Percentiles rank a stretch among this genome's conserved stretches.
These are phyloP conservation scores for Hevea brasiliensis DNA, from an alignment of 345 rosid species.

Conservation along the genomic window DNA sequence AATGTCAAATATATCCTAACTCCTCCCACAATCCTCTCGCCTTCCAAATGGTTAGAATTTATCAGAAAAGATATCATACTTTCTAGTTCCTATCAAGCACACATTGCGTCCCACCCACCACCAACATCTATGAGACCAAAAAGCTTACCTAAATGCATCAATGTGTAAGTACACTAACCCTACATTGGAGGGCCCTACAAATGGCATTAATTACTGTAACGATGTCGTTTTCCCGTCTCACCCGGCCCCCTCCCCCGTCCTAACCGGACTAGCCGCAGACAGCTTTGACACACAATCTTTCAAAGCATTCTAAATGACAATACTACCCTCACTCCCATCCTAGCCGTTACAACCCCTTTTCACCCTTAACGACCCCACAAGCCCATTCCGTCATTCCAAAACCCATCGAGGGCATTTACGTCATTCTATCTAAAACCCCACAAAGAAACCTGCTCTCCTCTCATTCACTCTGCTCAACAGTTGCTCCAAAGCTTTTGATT, in stretches of 20 bases:
- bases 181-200: neutral
- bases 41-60: no score
- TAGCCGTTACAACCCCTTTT: conserved; percentile 57
- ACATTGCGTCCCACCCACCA: no score
- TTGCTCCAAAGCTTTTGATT: neutral
- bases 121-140: no score
- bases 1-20: no score
- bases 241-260: neutral
- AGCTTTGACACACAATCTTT: conserved; percentile 16
- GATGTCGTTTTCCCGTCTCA: conserved; percentile 7
- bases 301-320: conserved; percentile 17
- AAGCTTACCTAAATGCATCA: no score
- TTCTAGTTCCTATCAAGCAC: no score
- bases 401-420: conserved; percentile 24
- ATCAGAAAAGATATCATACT: no score
- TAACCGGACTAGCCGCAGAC: conserved; percentile 6
- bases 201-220: neutral
- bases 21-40: no score
- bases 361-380: neutral
- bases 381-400: conserved; percentile 19
- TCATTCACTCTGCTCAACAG: conserved; percentile 6
- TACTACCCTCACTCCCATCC: conserved; percentile 26
- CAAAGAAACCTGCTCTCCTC: neutral
- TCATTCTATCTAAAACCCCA: conserved; percentile 7
- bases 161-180: no score